phyloP scores from a whole-genome alignment of 2,329 filamentous ascomycete genomes.

The Orbilia oligospora region DNA sequence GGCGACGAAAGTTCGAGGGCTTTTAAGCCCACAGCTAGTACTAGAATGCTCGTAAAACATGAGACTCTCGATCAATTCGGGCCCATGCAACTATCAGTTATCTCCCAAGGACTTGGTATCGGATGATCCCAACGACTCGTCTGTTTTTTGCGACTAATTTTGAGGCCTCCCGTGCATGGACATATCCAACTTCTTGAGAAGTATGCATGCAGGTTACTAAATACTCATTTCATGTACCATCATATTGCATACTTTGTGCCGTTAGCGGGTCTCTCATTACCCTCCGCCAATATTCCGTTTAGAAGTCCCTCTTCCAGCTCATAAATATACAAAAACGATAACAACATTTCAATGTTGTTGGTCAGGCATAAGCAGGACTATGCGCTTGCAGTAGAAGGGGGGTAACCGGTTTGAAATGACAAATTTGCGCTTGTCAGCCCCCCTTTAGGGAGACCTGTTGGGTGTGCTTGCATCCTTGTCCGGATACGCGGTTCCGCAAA shows the following conservation, averaged over 20 bases:
- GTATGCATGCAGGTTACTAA: conserved; percentile 16
- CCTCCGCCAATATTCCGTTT: conserved; percentile 23
- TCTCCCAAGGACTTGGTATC: conserved; percentile 16
- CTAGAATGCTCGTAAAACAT: background rate
- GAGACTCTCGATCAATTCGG: background rate
- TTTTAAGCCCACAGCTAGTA: background rate
- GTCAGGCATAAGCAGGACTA: conserved; percentile 23
- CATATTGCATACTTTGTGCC: background rate
- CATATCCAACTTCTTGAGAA: conserved; percentile 10
- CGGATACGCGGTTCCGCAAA: conserved; percentile 32
- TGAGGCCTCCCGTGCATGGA: conserved; percentile 5
- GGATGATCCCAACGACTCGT: conserved; percentile 26
- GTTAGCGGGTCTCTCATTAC: conserved; percentile 15
- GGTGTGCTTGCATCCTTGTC: conserved; percentile 27
- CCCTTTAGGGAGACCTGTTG: conserved; percentile 18
- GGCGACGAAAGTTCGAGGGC: background rate
- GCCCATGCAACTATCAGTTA: conserved; percentile 8
- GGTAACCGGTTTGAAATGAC: background rate
- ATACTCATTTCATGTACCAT: conserved; percentile 6
- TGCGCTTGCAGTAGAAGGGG: conserved; percentile 21
- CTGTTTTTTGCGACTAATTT: conserved; percentile 13
- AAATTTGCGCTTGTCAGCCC: conserved; percentile 30
- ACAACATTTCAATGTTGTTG: conserved; percentile 6
- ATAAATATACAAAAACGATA: conserved; percentile 14
- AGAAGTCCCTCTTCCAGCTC: background rate